phyloP scores from a whole-genome alignment of 2,329 filamentous ascomycete species.

The Leptographium radiaticola region DNA sequence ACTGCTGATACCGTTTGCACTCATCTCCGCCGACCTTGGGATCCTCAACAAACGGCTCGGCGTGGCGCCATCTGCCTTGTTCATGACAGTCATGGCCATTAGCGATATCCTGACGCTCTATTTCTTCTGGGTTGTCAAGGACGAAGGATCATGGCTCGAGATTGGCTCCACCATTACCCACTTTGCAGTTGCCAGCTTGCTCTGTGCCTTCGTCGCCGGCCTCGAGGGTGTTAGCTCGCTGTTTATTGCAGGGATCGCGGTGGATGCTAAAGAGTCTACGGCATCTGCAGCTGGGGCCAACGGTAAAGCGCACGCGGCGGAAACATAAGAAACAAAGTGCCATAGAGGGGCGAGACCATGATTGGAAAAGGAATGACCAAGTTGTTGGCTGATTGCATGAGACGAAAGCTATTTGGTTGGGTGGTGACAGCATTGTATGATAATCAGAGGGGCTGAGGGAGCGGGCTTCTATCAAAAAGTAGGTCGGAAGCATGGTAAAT shows the following conservation, averaged over 20 bases:
- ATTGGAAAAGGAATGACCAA: background rate
- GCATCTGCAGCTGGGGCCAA: background rate
- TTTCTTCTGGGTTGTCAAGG: constrained; percentile 96
- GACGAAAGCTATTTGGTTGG: background rate
- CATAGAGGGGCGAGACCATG: background rate
- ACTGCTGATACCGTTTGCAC: constrained; percentile 80
- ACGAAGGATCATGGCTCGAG: constrained; percentile 94
- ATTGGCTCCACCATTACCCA: constrained; percentile 96
- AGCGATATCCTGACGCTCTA: constrained; percentile 86
- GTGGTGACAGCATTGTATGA: no score
- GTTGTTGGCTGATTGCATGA: background rate
- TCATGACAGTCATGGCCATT: constrained; percentile 88
- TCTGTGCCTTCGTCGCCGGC: constrained; percentile 82
- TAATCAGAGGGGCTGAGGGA: no score
- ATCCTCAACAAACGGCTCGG: constrained; percentile 76
- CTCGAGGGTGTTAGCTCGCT: constrained; percentile 76
- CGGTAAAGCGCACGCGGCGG: background rate
- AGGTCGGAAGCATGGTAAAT: no score
- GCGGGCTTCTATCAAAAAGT: no score
- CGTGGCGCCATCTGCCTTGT: constrained; percentile 76
- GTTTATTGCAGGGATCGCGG: constrained; percentile 70
- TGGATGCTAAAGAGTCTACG: constrained; percentile 20
- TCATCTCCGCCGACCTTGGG: constrained; percentile 88
- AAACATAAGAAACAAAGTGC: background rate
- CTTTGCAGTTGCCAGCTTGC: constrained; percentile 78